Evolutionary conservation across 345 rosid species (phyloP).

Genomic region (Laguncularia racemosa): DNA sequence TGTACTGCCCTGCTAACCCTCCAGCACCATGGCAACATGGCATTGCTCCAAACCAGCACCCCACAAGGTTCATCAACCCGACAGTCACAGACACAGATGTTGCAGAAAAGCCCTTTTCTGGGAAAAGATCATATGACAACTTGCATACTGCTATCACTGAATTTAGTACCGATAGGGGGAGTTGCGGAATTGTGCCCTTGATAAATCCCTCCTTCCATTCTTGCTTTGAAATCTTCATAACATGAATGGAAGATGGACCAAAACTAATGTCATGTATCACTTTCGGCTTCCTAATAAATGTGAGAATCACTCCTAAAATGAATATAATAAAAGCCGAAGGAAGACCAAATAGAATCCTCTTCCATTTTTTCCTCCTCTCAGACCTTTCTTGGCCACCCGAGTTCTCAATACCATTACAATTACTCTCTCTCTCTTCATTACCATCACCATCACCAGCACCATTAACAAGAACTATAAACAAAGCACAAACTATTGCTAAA

Average conservation of each 20-base stretch:
- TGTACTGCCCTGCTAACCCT: constrained; percentile 82
- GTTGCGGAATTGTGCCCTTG: constrained; percentile 76
- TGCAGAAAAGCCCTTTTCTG: constrained; percentile 56
- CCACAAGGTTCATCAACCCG: constrained; percentile 73
- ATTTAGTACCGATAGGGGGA: constrained; percentile 71
- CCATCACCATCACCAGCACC: constrained; percentile 60
- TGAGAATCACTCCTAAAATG: constrained; percentile 54
- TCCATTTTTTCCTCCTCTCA: constrained; percentile 25
- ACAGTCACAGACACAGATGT: constrained; percentile 61
- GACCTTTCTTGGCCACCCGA: constrained; percentile 16
- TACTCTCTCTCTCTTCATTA: constrained; percentile 20
- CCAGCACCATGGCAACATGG: constrained; percentile 93
- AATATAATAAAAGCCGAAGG: constrained; percentile 81
- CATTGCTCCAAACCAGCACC: constrained; percentile 92
- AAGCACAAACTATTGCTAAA: constrained; percentile 54
- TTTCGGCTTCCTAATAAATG: constrained; percentile 48
- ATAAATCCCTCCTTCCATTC: constrained; percentile 76
- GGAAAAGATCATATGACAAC: constrained; percentile 69
- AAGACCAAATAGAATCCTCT: constrained; percentile 26
- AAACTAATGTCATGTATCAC: constrained; percentile 35
- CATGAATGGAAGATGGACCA: constrained; percentile 50
- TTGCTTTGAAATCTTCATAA: constrained; percentile 37
- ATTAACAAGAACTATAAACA: constrained; percentile 47
- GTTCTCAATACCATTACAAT: neutral
- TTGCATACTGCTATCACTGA: constrained; percentile 87